Evolutionary conservation across 192 early-diverging fungal genomes (phyloP).

Genomic region (Coemansia sp.): DNA sequence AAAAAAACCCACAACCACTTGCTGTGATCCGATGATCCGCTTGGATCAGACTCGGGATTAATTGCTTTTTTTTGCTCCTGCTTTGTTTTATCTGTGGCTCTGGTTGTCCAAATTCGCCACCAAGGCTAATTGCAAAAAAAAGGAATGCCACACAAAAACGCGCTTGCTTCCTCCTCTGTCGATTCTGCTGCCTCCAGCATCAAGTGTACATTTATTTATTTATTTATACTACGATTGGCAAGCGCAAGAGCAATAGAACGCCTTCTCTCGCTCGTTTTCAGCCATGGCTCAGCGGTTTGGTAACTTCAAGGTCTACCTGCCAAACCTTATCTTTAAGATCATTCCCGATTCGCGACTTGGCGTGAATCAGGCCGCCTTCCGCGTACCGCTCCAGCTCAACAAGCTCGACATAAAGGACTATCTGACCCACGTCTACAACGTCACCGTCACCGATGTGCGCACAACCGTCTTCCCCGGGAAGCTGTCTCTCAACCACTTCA

Average conservation of each 20-base stretch:
- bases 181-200: too few species aligned
- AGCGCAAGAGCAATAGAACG: not conserved
- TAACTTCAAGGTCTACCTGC: slow-evolving; percentile 76
- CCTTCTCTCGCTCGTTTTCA: not conserved
- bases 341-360: slow-evolving; percentile 68
- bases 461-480: slow-evolving; percentile 84
- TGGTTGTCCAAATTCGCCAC: too few species aligned
- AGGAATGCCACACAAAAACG: too few species aligned
- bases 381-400: slow-evolving; percentile 84
- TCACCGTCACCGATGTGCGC: slow-evolving; percentile 81
- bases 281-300: slow-evolving; percentile 49
- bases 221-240: not conserved
- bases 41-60: too few species aligned
- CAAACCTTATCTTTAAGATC: slow-evolving; percentile 81
- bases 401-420: slow-evolving; percentile 92
- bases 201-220: too few species aligned
- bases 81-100: too few species aligned
- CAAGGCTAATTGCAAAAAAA: too few species aligned
- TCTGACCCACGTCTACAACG: slow-evolving; percentile 79
- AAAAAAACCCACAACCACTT: too few species aligned
- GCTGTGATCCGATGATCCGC: too few species aligned
- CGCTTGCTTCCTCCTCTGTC: too few species aligned
- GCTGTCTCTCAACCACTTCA: slow-evolving; percentile 33
- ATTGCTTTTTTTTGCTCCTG: too few species aligned
- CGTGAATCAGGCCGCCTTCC: slow-evolving; percentile 88